Evolutionary conservation across 2,329 filamentous ascomycete species (phyloP), one percentile per base, ranked within the genome.

Genomic region (Cercospora beticola): DNA sequence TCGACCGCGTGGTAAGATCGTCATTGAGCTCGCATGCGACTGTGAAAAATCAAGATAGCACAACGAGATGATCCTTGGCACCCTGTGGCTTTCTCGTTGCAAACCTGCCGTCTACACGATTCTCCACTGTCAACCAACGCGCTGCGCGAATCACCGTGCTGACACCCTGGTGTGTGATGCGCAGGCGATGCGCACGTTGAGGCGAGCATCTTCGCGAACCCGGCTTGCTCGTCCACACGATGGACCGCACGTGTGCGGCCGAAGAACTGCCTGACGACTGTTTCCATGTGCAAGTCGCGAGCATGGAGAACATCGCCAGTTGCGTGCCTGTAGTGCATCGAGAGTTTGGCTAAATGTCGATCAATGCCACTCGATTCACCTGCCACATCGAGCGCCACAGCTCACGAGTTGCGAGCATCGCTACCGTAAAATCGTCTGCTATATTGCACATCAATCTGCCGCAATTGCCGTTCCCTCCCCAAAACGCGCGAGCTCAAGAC

Each of bases 51-150:
- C 54, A 59, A 43, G 52, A 59, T 59, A 65, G 31, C 7, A 28
- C 30, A 40, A 56, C 30, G 30, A 59, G 30, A 31, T 23, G 23
- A 52, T 62, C 60, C 60, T 49, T 26, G 40, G 23, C 33, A 57
- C 4, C 9, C 43, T 28, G 33, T 46, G 62, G 33, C 31, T 23
- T 23, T 40, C 30, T 65, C 49, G 21, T 33, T 58, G 21, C 26
- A 59, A 64, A 58, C 62, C 52, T 64, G 62, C 31, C 49, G 18
- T 30, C 49, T 58, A 28, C 49, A 64, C 52, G 12, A 26, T 57
- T 30, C 62, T 64, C 62, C 62, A 64, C 62, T 57, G 62, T 58
- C 52, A 43, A 64, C 62, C 18, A 28, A 10, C 62, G 26, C 31
- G 52, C 14, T 64, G 31, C 33, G 23, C 62, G 62, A 65, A 65